Percentiles rank a stretch among this genome's conserved stretches.
These are phyloP conservation scores for Diaporthe sp. DNA, from an alignment of 2,329 filamentous ascomycete species.

Conservation along the genomic window DNA sequence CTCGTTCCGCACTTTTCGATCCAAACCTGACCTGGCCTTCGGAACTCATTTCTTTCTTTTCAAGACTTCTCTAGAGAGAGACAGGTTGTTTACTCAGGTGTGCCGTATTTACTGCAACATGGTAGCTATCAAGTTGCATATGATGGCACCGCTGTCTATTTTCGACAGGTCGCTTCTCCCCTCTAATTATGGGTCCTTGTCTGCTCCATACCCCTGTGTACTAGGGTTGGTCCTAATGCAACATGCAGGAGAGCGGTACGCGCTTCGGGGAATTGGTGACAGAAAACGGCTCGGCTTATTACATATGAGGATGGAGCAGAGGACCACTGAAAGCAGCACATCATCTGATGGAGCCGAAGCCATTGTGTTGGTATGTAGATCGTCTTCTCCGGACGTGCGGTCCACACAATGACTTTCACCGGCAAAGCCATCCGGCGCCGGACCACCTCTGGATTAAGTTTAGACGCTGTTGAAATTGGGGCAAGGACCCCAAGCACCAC, in stretches of 20 bases:
- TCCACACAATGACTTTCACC: neutral
- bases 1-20: neutral
- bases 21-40: neutral
- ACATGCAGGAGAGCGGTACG: slow-evolving; percentile 9
- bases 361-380: neutral
- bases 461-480: neutral
- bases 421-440: neutral
- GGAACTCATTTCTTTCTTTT: neutral
- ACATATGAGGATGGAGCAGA: neutral
- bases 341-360: neutral
- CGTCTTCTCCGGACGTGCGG: neutral
- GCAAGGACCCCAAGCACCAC: neutral
- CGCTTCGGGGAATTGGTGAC: neutral
- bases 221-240: neutral
- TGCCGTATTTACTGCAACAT: too few relatives aligned
- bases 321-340: neutral
- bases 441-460: slow-evolving; percentile 1
- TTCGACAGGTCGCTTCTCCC: slow-evolving; percentile 18
- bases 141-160: neutral
- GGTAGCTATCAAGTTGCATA: neutral
- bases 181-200: neutral
- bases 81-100: neutral
- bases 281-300: neutral
- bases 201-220: neutral
- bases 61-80: neutral